These are phyloP conservation scores for Lepidium sativum DNA, from an alignment of 345 rosid species.

Conservation along the genomic window DNA sequence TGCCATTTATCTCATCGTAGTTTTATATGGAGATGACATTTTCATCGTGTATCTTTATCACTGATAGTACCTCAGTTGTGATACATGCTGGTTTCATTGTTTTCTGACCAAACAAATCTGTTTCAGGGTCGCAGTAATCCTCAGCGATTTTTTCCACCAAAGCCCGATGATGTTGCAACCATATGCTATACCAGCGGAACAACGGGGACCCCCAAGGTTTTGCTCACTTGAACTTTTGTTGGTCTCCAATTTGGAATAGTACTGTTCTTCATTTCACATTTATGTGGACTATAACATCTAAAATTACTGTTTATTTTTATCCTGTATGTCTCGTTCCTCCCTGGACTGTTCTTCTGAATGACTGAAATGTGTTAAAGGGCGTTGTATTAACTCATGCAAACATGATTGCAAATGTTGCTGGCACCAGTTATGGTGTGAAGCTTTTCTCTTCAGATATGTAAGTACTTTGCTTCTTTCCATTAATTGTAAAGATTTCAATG, in stretches of 20 bases:
- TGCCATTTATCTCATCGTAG: neutral
- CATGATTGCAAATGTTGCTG: conserved; percentile 84
- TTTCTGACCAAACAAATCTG: conserved; percentile 11
- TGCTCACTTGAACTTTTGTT: neutral
- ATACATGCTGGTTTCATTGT: conserved; percentile 8
- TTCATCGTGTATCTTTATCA: neutral
- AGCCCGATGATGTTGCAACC: conserved; percentile 84
- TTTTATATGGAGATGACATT: neutral
- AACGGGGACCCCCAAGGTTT: conserved; percentile 97
- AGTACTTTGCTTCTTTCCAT: conserved; percentile 28
- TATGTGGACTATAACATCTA: conserved; percentile 11
- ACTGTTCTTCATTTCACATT: neutral
- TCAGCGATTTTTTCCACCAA: conserved; percentile 61
- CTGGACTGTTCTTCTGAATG: conserved; percentile 3
- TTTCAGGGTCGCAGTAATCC: conserved; percentile 62
- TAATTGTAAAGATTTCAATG: neutral
- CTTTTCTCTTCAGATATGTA: conserved; percentile 82
- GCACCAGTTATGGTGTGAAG: conserved; percentile 33
- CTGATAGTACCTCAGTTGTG: conserved; percentile 9
- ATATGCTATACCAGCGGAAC: conserved; percentile 99
- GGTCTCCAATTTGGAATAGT: neutral
- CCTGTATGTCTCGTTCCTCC: conserved; percentile 13
- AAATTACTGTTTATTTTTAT: conserved; percentile 2
- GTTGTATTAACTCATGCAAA: conserved; percentile 80
- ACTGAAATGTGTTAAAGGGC: conserved; percentile 44